A percentile compares a stretch with the other conserved stretches of the same genome.
Evolutionary conservation across 495 filamentous ascomycete genomes (phyloP).

Genomic region (Penicillium chermesinum): DNA sequence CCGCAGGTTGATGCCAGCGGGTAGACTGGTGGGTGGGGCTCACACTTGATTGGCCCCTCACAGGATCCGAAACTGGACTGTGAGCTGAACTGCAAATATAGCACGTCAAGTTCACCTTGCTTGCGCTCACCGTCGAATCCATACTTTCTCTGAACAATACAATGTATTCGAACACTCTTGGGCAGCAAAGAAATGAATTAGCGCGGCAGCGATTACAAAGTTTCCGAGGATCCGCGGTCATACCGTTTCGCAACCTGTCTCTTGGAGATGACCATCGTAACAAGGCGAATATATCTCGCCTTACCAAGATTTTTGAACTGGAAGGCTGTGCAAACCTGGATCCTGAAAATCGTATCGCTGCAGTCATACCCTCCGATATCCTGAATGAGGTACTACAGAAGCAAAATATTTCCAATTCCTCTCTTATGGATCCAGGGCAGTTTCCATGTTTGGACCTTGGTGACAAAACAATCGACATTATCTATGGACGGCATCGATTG

Average conservation of each 20-base stretch:
- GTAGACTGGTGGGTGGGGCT: too few relatives aligned
- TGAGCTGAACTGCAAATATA: too few relatives aligned
- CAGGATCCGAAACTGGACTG: too few relatives aligned
- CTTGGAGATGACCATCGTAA: background rate
- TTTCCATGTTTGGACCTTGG: background rate
- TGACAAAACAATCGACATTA: background rate
- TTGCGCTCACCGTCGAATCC: too few relatives aligned
- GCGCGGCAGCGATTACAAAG: background rate
- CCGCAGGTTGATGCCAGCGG: too few relatives aligned
- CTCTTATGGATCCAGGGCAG: background rate
- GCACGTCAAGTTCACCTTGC: too few relatives aligned
- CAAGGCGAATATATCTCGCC: background rate
- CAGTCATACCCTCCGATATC: background rate
- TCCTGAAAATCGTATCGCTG: background rate
- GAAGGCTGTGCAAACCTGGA: background rate
- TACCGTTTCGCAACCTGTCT: background rate
- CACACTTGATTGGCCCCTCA: too few relatives aligned
- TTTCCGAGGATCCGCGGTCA: background rate
- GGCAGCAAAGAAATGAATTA: background rate
- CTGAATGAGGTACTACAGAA: background rate
- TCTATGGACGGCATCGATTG: background rate
- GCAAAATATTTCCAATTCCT: background rate
- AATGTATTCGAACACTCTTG: background rate
- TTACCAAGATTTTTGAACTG: background rate
- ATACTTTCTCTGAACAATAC: too few relatives aligned